phyloP scores from a whole-genome alignment of 192 early-diverging fungal genomes.

The Paraglomus brasilianum region DNA sequence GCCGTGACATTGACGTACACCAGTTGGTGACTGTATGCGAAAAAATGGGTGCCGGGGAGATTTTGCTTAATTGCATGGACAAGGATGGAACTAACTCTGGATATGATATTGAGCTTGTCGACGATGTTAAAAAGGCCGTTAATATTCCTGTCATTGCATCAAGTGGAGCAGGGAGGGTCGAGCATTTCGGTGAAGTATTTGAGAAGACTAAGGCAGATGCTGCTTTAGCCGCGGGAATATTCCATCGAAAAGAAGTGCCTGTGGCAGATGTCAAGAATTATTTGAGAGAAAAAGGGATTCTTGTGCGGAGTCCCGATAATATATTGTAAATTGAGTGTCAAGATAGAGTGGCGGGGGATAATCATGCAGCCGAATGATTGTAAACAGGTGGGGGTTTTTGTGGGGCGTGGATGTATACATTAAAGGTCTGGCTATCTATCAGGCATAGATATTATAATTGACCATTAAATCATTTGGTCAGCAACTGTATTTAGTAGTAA shows the following conservation, averaged over 20 bases:
- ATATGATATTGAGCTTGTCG: conserved; percentile 86
- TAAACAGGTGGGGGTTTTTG: too few species aligned
- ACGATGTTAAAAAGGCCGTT: conserved; percentile 75
- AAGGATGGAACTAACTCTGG: conserved; percentile 97
- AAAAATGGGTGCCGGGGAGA: conserved; percentile 93
- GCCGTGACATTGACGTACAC: conserved; percentile 88
- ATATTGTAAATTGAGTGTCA: conserved; percentile 29
- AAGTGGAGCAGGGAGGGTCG: conserved; percentile 83
- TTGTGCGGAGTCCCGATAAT: conserved; percentile 50
- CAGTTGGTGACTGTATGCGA: conserved; percentile 89
- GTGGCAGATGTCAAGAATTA: conserved; percentile 82
- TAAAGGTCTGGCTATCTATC: too few species aligned
- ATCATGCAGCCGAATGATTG: too few species aligned
- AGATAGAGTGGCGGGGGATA: too few species aligned
- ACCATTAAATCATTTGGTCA: too few species aligned
- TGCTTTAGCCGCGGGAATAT: conserved; percentile 97
- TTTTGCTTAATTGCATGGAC: conserved; percentile 99
- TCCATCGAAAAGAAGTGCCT: conserved; percentile 94
- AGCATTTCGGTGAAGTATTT: conserved; percentile 91
- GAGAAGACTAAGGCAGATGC: conserved; percentile 87
- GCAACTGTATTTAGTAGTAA: too few species aligned
- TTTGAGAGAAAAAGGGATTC: conserved; percentile 50
- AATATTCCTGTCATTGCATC: conserved; percentile 97
- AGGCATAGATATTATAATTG: too few species aligned
- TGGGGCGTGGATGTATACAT: too few species aligned